These are phyloP conservation scores for Cyberlindnera galapagoensis DNA, from an alignment of 805 yeast species.

Conservation along the genomic window DNA sequence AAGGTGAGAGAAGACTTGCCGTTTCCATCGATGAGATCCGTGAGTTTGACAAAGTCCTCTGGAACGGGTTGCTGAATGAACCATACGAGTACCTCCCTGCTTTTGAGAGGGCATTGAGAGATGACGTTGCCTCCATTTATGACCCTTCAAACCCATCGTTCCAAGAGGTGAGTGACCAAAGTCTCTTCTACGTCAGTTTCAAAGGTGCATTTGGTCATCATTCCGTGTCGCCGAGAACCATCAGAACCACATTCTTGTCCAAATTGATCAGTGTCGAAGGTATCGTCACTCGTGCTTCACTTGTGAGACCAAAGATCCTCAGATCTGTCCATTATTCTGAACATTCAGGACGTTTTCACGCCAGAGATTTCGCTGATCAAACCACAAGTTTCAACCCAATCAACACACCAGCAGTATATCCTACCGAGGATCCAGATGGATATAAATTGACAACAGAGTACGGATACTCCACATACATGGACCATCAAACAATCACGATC, in stretches of 20 bases:
- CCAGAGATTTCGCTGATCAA: slow-evolving; percentile 88
- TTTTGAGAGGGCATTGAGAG: slow-evolving; percentile 78
- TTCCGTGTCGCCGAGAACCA: slow-evolving; percentile 80
- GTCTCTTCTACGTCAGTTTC: slow-evolving; percentile 69
- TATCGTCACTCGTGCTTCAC: slow-evolving; percentile 87
- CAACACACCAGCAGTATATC: slow-evolving; percentile 79
- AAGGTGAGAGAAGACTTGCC: slow-evolving; percentile 57
- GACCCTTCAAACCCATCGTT: slow-evolving; percentile 52
- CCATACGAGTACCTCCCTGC: slow-evolving; percentile 91
- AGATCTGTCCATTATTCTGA: slow-evolving; percentile 93
- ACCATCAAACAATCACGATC: slow-evolving; percentile 87
- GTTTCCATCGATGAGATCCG: slow-evolving; percentile 84
- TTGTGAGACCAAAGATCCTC: slow-evolving; percentile 87
- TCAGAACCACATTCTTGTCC: slow-evolving; percentile 70
- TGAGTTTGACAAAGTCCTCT: slow-evolving; percentile 70
- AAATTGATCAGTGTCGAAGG: slow-evolving; percentile 88
- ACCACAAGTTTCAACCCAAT: slow-evolving; percentile 86
- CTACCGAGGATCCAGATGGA: slow-evolving; percentile 90
- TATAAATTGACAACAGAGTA: slow-evolving; percentile 85
- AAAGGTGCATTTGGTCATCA: slow-evolving; percentile 90
- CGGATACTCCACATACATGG: slow-evolving; percentile 87
- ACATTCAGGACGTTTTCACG: slow-evolving; percentile 73
- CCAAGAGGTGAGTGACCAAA: slow-evolving; percentile 49
- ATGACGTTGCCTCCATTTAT: slow-evolving; percentile 66
- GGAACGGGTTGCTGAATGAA: slow-evolving; percentile 64